Evolutionary conservation across 371 early-diverging fungal genomes (phyloP).

Genomic region (Furculomyces boomerangus): DNA sequence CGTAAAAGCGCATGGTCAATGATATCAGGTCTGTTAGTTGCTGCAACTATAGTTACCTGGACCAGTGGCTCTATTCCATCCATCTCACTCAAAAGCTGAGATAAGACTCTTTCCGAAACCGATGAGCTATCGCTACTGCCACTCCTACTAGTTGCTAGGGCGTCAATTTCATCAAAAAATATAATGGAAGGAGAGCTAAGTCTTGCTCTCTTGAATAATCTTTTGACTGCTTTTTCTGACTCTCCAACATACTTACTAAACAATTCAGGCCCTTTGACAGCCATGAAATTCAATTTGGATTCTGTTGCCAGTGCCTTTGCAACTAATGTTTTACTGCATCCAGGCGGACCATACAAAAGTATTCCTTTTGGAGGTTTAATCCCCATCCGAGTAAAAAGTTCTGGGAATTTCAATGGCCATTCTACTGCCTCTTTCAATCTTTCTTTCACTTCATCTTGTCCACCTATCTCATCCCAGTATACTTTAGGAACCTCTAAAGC

Average conservation of each 20-base stretch:
- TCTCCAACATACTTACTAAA: slow-evolving; percentile 98
- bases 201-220: slow-evolving; percentile 85
- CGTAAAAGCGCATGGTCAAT: slow-evolving; percentile 87
- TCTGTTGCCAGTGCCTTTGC: slow-evolving; percentile 97
- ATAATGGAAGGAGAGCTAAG: slow-evolving; percentile 90
- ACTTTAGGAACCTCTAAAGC: slow-evolving; percentile 87
- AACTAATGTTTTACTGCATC: slow-evolving; percentile 94
- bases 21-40: slow-evolving; percentile 98
- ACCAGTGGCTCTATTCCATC: slow-evolving; percentile 93
- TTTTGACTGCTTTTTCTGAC: slow-evolving; percentile 91
- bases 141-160: slow-evolving; percentile 70
- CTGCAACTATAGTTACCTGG: slow-evolving; percentile 91
- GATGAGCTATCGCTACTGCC: slow-evolving; percentile 43
- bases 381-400: slow-evolving; percentile 67
- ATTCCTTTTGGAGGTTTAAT: slow-evolving; percentile 93
- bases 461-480: slow-evolving; percentile 94
- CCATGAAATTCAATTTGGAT: slow-evolving; percentile 90
- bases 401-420: slow-evolving; percentile 93
- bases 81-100: slow-evolving; percentile 83
- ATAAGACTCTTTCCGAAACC: slow-evolving; percentile 82
- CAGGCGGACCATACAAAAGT: slow-evolving; percentile 94
- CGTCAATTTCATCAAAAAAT: slow-evolving; percentile 98
- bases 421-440: slow-evolving; percentile 94
- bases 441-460: slow-evolving; percentile 84
- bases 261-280: slow-evolving; percentile 94